These are phyloP conservation scores for Neonectria ditissima DNA, from an alignment of 2,329 filamentous ascomycete species.

Conservation along the genomic window DNA sequence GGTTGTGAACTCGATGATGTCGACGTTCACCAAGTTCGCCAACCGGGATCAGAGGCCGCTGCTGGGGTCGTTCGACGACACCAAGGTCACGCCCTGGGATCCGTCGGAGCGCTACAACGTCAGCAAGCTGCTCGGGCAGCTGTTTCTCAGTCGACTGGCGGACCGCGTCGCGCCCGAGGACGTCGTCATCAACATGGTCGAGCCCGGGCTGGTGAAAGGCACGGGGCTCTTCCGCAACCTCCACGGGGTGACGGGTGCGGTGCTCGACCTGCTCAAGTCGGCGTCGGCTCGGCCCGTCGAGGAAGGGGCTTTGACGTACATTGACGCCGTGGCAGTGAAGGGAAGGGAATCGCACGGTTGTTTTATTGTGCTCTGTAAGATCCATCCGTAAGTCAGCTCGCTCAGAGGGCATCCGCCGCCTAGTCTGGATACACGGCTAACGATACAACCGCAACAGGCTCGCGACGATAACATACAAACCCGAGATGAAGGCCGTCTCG, in stretches of 20 bases:
- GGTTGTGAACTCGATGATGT: constrained; percentile 44
- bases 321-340: constrained; percentile 59
- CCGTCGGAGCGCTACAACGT: constrained; percentile 35
- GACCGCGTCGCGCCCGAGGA: constrained; percentile 48
- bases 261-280: constrained; percentile 11
- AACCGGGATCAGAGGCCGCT: constrained; percentile 34
- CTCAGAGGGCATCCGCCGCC: neutral
- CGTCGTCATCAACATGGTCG: constrained; percentile 49
- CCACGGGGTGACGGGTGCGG: neutral
- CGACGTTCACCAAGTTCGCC: constrained; percentile 38
- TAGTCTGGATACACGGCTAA: neutral
- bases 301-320: constrained; percentile 57
- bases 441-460: neutral
- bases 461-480: neutral
- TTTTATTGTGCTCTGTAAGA: constrained; percentile 59
- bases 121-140: constrained; percentile 46
- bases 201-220: constrained; percentile 44
- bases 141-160: constrained; percentile 52
- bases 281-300: constrained; percentile 46
- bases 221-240: constrained; percentile 32
- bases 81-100: constrained; percentile 33
- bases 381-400: constrained; percentile 21
- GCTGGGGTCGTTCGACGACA: constrained; percentile 40
- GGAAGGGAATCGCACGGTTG: constrained; percentile 63
- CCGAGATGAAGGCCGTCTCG: neutral